These are phyloP conservation scores for Silene latifolia DNA, from an alignment of 148 eudicot genomes.

Conservation along the genomic window DNA sequence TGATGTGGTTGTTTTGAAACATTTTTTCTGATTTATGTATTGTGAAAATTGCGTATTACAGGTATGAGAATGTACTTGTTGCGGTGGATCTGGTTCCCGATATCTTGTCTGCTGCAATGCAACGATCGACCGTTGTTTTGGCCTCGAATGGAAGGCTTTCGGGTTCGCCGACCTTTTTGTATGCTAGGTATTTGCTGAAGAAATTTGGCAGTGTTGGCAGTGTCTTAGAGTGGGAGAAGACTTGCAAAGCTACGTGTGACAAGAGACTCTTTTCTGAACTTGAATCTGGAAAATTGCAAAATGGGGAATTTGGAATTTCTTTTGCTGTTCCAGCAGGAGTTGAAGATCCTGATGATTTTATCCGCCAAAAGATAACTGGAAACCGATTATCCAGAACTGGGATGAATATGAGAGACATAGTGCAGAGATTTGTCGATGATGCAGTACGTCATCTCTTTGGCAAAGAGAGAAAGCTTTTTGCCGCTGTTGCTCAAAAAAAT, in stretches of 20 bases:
- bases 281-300: slow-evolving; percentile 69
- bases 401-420: slow-evolving; percentile 73
- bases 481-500: slow-evolving; percentile 48
- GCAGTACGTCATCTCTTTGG: slow-evolving; percentile 58
- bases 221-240: slow-evolving; percentile 88
- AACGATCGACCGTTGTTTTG: slow-evolving; percentile 56
- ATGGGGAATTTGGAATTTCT: slow-evolving; percentile 77
- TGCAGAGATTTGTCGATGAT: slow-evolving; percentile 69
- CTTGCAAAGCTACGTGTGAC: slow-evolving; percentile 68
- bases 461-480: slow-evolving; percentile 77
- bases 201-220: slow-evolving; percentile 58
- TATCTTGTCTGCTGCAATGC: slow-evolving; percentile 73
- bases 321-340: slow-evolving; percentile 86
- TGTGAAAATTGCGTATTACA: slow-evolving; percentile 24
- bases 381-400: slow-evolving; percentile 80
- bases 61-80: slow-evolving; percentile 88
- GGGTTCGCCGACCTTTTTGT: slow-evolving; percentile 68
- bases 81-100: slow-evolving; percentile 90
- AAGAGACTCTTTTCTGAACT: slow-evolving; percentile 74
- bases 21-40: neutral
- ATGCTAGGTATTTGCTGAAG: slow-evolving; percentile 70
- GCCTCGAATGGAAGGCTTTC: slow-evolving; percentile 76
- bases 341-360: slow-evolving; percentile 76
- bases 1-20: neutral
- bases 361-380: slow-evolving; percentile 85